Percentiles rank a stretch among this genome's conserved stretches.
Evolutionary conservation across 768 basidiomycete species (phyloP).

Genomic region (Boletus reticuloceps): DNA sequence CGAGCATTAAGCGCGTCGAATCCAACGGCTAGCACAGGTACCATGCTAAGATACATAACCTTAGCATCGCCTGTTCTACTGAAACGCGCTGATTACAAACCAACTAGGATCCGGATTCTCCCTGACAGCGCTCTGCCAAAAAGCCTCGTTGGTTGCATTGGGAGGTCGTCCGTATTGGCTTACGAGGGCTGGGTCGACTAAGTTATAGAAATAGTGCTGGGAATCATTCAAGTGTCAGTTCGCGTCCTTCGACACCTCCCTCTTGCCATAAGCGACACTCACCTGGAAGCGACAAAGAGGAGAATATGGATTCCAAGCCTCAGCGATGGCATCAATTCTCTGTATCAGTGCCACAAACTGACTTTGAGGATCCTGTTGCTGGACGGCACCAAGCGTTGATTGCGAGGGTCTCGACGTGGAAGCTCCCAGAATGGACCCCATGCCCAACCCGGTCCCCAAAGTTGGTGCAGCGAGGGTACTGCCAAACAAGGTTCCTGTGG

Average conservation of each 20-base stretch:
- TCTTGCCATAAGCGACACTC: neutral
- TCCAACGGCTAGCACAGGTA: conserved; percentile 76
- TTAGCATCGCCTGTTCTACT: neutral
- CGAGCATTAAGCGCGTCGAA: conserved; percentile 80
- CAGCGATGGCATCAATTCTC: conserved; percentile 60
- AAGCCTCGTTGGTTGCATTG: conserved; percentile 65
- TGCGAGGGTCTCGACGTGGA: conserved; percentile 33
- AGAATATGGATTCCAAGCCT: conserved; percentile 70
- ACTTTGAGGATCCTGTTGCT: conserved; percentile 57
- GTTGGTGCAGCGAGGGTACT: conserved; percentile 32
- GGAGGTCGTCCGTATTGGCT: conserved; percentile 66
- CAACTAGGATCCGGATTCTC: conserved; percentile 83
- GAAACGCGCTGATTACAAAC: conserved; percentile 34
- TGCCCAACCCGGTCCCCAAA: conserved; percentile 26
- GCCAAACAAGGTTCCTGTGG: conserved; percentile 37
- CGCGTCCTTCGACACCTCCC: neutral
- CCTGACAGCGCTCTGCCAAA: conserved; percentile 76
- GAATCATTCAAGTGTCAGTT: neutral
- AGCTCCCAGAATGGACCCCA: conserved; percentile 30
- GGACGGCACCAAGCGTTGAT: conserved; percentile 36
- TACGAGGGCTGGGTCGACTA: conserved; percentile 69
- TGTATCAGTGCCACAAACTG: conserved; percentile 55
- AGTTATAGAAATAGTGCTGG: conserved; percentile 82
- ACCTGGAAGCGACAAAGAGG: conserved; percentile 82
- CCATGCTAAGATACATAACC: conserved; percentile 46